phyloP scores from a whole-genome alignment of 2,329 filamentous ascomycete species.

The Pseudogymnoascus sp. region DNA sequence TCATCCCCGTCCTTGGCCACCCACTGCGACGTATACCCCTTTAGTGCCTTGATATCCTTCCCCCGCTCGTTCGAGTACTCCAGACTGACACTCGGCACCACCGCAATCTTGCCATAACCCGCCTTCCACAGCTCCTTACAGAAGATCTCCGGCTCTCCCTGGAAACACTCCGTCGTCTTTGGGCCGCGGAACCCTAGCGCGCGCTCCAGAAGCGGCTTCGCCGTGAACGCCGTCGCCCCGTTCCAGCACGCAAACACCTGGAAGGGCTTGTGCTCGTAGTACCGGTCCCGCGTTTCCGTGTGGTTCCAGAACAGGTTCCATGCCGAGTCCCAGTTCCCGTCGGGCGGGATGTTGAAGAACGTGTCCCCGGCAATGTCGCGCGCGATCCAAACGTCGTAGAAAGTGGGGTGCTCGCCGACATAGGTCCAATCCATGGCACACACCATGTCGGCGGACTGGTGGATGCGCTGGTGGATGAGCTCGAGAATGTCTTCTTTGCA shows the following conservation, averaged over 20 bases:
- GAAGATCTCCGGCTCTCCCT: constrained; percentile 49
- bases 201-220: constrained; percentile 38
- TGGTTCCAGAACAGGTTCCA: constrained; percentile 49
- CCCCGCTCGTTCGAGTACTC: constrained; percentile 44
- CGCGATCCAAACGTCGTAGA: constrained; percentile 52
- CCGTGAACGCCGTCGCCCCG: constrained; percentile 43
- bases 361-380: constrained; percentile 45
- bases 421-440: constrained; percentile 54
- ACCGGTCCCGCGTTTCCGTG: constrained; percentile 28
- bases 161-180: constrained; percentile 39
- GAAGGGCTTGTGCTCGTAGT: constrained; percentile 37
- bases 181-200: constrained; percentile 39
- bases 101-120: constrained; percentile 46
- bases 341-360: constrained; percentile 46
- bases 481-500: constrained; percentile 52
- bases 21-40: constrained; percentile 41
- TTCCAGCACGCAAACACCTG: constrained; percentile 59
- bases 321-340: constrained; percentile 42
- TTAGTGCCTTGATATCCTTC: constrained; percentile 39
- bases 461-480: constrained; percentile 40
- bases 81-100: constrained; percentile 48
- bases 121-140: constrained; percentile 49
- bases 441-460: constrained; percentile 45
- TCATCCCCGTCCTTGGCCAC: constrained; percentile 21
- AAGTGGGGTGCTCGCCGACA: constrained; percentile 37